phyloP scores from a whole-genome alignment of 768 basidiomycete species.

The Saitozyma sp. region DNA sequence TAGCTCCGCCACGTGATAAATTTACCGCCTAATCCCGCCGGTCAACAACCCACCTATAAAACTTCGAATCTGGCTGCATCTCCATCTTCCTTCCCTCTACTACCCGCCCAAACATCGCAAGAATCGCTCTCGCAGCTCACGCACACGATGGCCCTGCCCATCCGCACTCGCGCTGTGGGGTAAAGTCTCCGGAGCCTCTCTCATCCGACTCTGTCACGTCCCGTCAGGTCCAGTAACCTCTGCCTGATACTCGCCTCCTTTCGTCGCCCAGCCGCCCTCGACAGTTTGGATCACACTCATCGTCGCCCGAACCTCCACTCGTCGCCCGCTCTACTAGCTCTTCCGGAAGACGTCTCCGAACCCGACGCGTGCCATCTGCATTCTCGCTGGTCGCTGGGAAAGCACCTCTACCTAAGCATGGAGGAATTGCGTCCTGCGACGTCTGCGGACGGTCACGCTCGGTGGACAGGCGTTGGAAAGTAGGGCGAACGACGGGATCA shows the following conservation, averaged over 20 bases:
- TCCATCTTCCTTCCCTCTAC: conserved; percentile 1
- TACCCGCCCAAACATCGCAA: conserved; percentile 21
- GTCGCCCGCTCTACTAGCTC: conserved; percentile 6
- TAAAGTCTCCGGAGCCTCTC: conserved; percentile 46
- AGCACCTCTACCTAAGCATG: conserved; percentile 34
- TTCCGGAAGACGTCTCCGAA: background rate
- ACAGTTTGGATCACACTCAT: background rate
- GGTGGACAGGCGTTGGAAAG: background rate
- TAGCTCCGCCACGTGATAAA: background rate
- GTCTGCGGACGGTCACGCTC: conserved; percentile 5
- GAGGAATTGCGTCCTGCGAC: conserved; percentile 11
- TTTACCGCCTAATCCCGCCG: background rate
- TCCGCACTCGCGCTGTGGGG: conserved; percentile 35
- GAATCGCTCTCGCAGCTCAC: conserved; percentile 35
- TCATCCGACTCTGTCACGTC: background rate
- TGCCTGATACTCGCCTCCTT: background rate
- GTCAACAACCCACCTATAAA: background rate
- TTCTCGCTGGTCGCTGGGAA: conserved; percentile 16
- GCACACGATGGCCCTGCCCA: conserved; percentile 20
- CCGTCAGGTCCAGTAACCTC: background rate
- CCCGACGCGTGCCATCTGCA: background rate
- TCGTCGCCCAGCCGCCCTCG: background rate
- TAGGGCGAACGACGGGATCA: conserved; percentile 6
- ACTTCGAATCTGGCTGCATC: background rate
- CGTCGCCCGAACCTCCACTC: background rate